A percentile compares a stretch with the other conserved stretches of the same genome.
Evolutionary conservation across 2,329 filamentous ascomycete genomes (phyloP).

Genomic region (Colletotrichum sublineola): DNA sequence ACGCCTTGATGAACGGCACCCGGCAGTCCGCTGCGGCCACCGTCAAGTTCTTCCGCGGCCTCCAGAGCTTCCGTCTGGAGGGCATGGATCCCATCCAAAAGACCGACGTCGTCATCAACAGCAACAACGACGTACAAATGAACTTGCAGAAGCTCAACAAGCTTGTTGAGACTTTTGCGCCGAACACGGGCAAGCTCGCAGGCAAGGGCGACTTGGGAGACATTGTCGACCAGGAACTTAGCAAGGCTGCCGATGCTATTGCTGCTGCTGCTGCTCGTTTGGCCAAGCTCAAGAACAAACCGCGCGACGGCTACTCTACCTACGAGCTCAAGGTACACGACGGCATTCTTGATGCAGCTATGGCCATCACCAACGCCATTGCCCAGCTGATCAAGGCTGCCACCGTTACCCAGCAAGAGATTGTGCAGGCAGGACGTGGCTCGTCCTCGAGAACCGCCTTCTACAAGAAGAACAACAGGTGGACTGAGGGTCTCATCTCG

Average conservation of each 20-base stretch:
- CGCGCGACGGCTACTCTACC: constrained; percentile 93
- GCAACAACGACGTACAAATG: constrained; percentile 95
- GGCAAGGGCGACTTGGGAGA: constrained; percentile 91
- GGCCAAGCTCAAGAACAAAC: constrained; percentile 94
- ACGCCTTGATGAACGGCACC: constrained; percentile 85
- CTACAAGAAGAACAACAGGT: constrained; percentile 99
- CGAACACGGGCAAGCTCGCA: constrained; percentile 84
- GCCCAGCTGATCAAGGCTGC: constrained; percentile 95
- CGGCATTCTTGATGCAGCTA: constrained; percentile 91
- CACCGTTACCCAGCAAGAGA: constrained; percentile 93
- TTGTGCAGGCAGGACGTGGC: constrained; percentile 92
- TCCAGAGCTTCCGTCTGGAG: constrained; percentile 94
- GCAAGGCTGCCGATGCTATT: constrained; percentile 94
- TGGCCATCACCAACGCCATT: constrained; percentile 94
- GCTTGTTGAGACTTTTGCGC: constrained; percentile 90
- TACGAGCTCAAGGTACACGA: constrained; percentile 98
- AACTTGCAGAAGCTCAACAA: constrained; percentile 95
- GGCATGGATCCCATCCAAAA: constrained; percentile 91
- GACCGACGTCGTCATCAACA: constrained; percentile 97
- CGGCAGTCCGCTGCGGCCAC: constrained; percentile 88
- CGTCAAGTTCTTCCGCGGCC: constrained; percentile 92
- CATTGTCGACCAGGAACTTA: constrained; percentile 90
- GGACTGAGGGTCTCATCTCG: constrained; percentile 97
- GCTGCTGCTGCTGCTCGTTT: constrained; percentile 91
- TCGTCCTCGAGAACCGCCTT: constrained; percentile 91